Evolutionary conservation across 2,329 filamentous ascomycete species (phyloP), one percentile per base, ranked within the genome.

Genomic region (Periconia sp.): DNA sequence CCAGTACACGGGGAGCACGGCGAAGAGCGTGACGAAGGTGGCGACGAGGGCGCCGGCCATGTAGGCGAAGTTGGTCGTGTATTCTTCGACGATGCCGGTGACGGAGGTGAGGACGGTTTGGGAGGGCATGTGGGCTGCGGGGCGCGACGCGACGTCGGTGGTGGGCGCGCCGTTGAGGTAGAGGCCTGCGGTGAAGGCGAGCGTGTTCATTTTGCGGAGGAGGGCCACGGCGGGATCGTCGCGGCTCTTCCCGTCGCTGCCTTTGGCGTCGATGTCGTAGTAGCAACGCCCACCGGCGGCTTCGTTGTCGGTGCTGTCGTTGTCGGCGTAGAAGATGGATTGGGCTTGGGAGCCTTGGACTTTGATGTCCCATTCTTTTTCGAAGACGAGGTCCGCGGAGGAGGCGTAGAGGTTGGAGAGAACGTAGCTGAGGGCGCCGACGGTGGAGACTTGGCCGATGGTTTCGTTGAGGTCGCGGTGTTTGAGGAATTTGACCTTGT

Each of bases 1-100:
- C 60, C 61, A 73, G 61, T 69, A 73, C 1, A 65, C 63, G n/a
- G 70, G 67, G 1, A 71, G 54, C 0, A 73, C 67, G 54, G 63
- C 61, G 31, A 71, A 27, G 3, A 74, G 56, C n/a, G 67, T 71
- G 45, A 66, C 44, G 33, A 73, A 45, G 11, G 64, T 69, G 13
- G 64, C 64, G 18, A 60, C 64, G 3, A 72, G 57, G 2, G 70
- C 70, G 45, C 63, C 69, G 27, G 49, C 65, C 48, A 72, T 64
- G 57, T 66, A 72, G 10, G 17, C 35, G 33, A 56, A 62, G 27
- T 68, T 53, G 0, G 69, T 72, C 1, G 45, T 49, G 58, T 72
- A 73, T 48, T 62, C 55, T 40, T 66, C 62, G 7, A 65, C 62
- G 33, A 65, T 62, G 45, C 62, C 61, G 15, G 62, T 62, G 14